A percentile compares a stretch with the other conserved stretches of the same genome.
These are phyloP conservation scores for Penstemon newberryi DNA, from an alignment of 257 asterid genomes.

Conservation along the genomic window DNA sequence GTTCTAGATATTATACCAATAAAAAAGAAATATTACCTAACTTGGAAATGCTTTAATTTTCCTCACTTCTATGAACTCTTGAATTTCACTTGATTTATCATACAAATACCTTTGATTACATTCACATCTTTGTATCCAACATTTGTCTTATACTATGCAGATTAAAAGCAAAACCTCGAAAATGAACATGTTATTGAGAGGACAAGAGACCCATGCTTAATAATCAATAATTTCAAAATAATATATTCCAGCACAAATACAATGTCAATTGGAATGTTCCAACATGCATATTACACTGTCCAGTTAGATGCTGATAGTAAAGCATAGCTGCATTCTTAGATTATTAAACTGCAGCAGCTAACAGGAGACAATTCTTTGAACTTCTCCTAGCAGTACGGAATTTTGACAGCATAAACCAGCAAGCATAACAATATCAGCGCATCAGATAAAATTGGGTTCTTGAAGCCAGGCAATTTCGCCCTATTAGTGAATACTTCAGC, in stretches of 20 bases:
- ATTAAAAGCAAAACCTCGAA: not conserved
- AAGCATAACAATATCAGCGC: not conserved
- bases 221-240: not conserved
- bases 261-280: not conserved
- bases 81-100: not conserved
- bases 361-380: slow-evolving; percentile 7
- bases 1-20: too few relatives aligned
- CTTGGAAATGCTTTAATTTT: not conserved
- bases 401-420: too few relatives aligned
- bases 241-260: not conserved
- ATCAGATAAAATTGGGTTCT: slow-evolving; percentile 61
- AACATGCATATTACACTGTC: not conserved
- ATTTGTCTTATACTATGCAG: too few relatives aligned
- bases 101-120: not conserved
- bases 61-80: too few relatives aligned
- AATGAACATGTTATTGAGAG: not conserved
- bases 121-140: too few relatives aligned
- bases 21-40: too few relatives aligned
- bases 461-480: slow-evolving; percentile 58
- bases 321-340: not conserved
- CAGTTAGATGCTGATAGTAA: not conserved
- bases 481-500: slow-evolving; percentile 71
- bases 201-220: not conserved
- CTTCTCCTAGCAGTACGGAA: not conserved
- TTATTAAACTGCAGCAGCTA: not conserved